Base-by-base conservation (phyloP, 148 eudicot species). In the Tetragonia tetragonoides region DNA sequence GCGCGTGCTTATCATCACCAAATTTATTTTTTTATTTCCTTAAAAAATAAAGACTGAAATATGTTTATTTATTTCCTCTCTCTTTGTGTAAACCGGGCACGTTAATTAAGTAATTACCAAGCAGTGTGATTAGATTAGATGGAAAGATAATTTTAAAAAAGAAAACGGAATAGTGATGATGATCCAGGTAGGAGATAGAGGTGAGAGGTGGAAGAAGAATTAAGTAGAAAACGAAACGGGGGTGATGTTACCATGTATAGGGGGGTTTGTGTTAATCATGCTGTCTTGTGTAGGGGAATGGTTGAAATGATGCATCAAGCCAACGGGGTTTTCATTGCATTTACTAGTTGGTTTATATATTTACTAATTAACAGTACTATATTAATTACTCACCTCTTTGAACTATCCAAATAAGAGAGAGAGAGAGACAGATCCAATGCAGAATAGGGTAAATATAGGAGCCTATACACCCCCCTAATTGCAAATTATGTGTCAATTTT, bases 221-320 rank as follows among this genome's bases (percentile, higher is more conserved):
- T 41, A 44, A 15, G 17, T 8, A 6, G 15, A 49, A 24, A 68
- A 70, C 23, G 67, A 75, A 71, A 72, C 68, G 73, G 83, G 84
- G n/a, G n/a, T n/a, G n/a, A n/a, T n/a, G 78, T 59, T 72, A 10
- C 6, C 14, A 54, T 61, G 70, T 51, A 54, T 51, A 40, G 70
- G 34, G 65, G 65, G 64, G 72, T 68, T 73, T 68, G 83, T 80
- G 62, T 76, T 82, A 85, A 85, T 85, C 67, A 85, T 85, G 80
- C 20, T 85, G 87, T 83, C 79, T 80, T 85, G 67, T 79, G 85
- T 82, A 73, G 66, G 74, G 51, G 66, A 77, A 82, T 82, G 85
- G 76, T 24, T 76, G 68, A 74, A 85, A 85, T 85, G 81, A 85
- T 85, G 75, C 70, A 40, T 37, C 51, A 61, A 73, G 66, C 74